Evolutionary conservation across 345 rosid species (phyloP).

Genomic region (Rubroshorea leprosula): DNA sequence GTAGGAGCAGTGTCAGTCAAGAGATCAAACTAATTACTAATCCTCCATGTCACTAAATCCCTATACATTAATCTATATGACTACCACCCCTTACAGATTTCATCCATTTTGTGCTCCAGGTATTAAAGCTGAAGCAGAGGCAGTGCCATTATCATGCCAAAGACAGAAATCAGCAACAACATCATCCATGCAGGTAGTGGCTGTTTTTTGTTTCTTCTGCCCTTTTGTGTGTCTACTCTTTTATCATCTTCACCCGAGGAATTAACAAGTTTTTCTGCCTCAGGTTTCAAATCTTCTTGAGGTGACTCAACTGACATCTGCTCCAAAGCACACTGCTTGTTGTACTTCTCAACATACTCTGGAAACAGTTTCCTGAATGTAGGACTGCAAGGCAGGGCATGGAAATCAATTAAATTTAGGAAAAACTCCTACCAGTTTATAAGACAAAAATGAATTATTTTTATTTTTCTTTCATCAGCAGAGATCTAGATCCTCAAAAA

Average conservation of each 20-base stretch:
- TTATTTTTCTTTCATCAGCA: too few species aligned
- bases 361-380: constrained; percentile 90
- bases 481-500: constrained; percentile 1
- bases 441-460: background rate
- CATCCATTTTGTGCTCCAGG: constrained; percentile 1
- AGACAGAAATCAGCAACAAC: constrained; percentile 74
- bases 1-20: constrained; percentile 8
- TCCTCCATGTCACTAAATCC: background rate
- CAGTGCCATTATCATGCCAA: constrained; percentile 92
- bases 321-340: constrained; percentile 47
- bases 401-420: background rate
- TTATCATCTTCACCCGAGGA: constrained; percentile 32
- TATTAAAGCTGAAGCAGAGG: constrained; percentile 86
- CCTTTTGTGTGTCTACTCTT: constrained; percentile 23
- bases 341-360: constrained; percentile 75
- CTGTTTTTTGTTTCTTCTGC: constrained; percentile 47
- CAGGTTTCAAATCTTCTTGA: constrained; percentile 30
- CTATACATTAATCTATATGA: constrained; percentile 27
- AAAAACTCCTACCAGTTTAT: background rate
- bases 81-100: constrained; percentile 21
- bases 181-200: constrained; percentile 81
- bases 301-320: constrained; percentile 33
- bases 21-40: background rate
- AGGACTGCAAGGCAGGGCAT: constrained; percentile 39
- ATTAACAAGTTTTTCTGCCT: constrained; percentile 30